Conservation (phyloP, 129 eudicot species). For the Oenanthe sinensis region DNA sequence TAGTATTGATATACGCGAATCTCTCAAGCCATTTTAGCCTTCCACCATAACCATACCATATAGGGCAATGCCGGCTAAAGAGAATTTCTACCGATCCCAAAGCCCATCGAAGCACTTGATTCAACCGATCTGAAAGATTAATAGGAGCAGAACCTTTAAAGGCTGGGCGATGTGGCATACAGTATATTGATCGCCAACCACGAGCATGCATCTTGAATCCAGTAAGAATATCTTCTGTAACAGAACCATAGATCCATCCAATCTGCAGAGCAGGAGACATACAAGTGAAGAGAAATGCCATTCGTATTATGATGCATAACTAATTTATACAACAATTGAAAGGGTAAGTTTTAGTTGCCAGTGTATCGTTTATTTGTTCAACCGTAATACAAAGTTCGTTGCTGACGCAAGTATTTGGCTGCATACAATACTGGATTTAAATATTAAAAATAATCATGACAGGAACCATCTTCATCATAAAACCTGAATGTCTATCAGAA, state of each 20-base stretch:
- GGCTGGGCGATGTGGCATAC: conserved; percentile 34
- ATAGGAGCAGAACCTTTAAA: conserved; percentile 44
- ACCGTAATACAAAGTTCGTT: too few relatives aligned
- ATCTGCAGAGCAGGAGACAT: conserved; percentile 21
- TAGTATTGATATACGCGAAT: conserved; percentile 35
- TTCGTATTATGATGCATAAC: background rate
- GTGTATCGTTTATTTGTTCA: background rate
- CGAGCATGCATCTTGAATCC: conserved; percentile 44
- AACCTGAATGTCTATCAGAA: background rate
- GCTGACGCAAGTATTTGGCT: background rate
- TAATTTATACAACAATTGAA: too few relatives aligned
- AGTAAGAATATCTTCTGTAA: conserved; percentile 42
- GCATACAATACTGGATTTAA: too few relatives aligned
- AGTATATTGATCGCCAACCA: conserved; percentile 41
- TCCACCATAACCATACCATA: conserved; percentile 38
- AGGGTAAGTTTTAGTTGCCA: background rate
- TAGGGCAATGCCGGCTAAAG: conserved; percentile 39
- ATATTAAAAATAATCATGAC: background rate
- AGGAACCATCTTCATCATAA: background rate
- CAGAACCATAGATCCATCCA: conserved; percentile 41
- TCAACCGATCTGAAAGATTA: conserved; percentile 34
- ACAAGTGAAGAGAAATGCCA: background rate
- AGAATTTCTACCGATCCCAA: conserved; percentile 41
- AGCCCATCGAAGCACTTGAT: conserved; percentile 45
- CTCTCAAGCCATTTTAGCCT: conserved; percentile 42